Evolutionary conservation across 441 rosid species (phyloP).

Genomic region (Eutrema salsugineum): DNA sequence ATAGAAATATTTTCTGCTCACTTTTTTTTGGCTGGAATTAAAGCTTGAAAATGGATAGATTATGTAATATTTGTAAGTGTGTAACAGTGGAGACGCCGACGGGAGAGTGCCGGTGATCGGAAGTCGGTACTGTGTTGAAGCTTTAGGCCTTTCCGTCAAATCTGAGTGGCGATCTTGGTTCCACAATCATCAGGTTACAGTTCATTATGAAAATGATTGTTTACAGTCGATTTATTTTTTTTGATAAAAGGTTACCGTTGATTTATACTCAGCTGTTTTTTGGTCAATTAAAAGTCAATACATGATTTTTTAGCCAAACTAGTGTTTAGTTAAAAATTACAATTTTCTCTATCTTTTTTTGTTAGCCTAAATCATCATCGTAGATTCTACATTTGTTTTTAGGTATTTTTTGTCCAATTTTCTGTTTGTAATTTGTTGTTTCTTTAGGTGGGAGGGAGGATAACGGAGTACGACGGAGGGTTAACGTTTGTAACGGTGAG

Average conservation of each 20-base stretch:
- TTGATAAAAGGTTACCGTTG: neutral
- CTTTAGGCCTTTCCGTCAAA: slow-evolving; percentile 40
- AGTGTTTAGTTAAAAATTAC: too few relatives aligned
- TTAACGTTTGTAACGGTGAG: slow-evolving; percentile 48
- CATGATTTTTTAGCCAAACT: neutral
- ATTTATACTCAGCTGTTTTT: neutral
- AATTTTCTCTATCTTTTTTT: neutral
- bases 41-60: neutral
- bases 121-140: slow-evolving; percentile 47
- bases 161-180: slow-evolving; percentile 60
- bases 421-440: slow-evolving; percentile 1
- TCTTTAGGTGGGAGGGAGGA: slow-evolving; percentile 57
- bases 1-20: neutral
- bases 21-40: neutral
- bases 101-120: slow-evolving; percentile 59
- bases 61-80: neutral
- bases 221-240: neutral
- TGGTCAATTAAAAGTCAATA: neutral
- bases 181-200: slow-evolving; percentile 46
- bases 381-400: neutral
- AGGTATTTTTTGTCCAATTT: neutral
- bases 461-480: slow-evolving; percentile 48
- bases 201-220: neutral
- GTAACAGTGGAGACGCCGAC: slow-evolving; percentile 52
- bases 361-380: neutral